phyloP scores from a whole-genome alignment of 2,329 filamentous ascomycete species.

The Epichloe sp. region DNA sequence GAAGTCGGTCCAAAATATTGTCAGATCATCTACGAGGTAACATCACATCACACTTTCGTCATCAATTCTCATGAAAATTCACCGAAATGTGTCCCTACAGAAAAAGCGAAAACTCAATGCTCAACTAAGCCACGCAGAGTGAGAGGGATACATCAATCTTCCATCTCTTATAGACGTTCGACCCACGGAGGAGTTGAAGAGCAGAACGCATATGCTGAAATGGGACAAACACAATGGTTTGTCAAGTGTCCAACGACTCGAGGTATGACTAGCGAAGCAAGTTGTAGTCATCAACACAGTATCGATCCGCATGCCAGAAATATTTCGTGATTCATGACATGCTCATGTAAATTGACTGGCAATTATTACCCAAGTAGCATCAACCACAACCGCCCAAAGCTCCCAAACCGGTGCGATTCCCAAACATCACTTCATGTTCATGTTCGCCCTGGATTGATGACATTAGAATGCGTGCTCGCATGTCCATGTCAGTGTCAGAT shows the following conservation, averaged over 20 bases:
- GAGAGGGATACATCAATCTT: slow-evolving; percentile 36
- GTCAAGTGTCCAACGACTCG: not conserved
- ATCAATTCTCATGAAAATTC: not conserved
- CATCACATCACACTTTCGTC: not conserved
- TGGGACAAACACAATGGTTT: slow-evolving; percentile 18
- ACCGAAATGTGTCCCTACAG: slow-evolving; percentile 28
- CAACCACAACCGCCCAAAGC: not conserved
- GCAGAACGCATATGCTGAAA: slow-evolving; percentile 43
- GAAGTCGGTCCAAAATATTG: too few relatives aligned
- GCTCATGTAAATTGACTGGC: not conserved
- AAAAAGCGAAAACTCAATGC: slow-evolving; percentile 36
- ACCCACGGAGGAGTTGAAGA: slow-evolving; percentile 34
- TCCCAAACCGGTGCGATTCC: not conserved
- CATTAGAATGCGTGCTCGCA: slow-evolving; percentile 21
- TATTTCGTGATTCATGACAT: not conserved
- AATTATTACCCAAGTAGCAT: not conserved
- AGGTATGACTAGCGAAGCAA: not conserved
- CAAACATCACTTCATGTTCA: slow-evolving; percentile 22
- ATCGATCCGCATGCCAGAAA: not conserved
- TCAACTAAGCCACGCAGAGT: slow-evolving; percentile 35
- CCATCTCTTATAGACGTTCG: slow-evolving; percentile 42
- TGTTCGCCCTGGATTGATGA: slow-evolving; percentile 20
- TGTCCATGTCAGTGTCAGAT: not conserved
- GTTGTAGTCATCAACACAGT: not conserved
- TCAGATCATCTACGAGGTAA: too few relatives aligned